Evolutionary conservation across 345 rosid species (phyloP), one percentile per base, ranked within the genome.

Genomic region (Salix exigua): DNA sequence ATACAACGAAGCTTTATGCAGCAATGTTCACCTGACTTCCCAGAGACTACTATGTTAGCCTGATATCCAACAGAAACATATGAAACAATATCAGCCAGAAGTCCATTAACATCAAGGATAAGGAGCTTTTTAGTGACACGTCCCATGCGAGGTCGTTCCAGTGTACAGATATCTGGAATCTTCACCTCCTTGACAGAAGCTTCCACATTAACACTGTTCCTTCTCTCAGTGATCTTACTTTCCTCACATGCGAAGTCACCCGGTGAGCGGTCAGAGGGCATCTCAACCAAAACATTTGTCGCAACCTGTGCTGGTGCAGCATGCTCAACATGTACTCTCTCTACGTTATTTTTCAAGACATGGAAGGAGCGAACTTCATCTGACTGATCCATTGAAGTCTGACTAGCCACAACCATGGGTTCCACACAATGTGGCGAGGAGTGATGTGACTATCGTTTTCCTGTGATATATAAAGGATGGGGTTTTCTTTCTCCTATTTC

Each of bases 31-130:
- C 84, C 84, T 73, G 78, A 51, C 71, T 77, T 81, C 26, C 26
- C 31, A 40, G 78, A 61, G 46, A 81, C 28, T 25, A 17, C 16
- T 5, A 70, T 26, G 44, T 81, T 78, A 44, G 75, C 30, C 50
- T 53, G 70, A 8, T 13, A 44, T 26, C 58, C 7, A 42, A 1
- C 30, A 30, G 28, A 14, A 75, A 53, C 26, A 68, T 73, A 18
- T 26, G 67, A 38, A 42, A 81, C 75, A 63, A 81, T 55, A 77
- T 81, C 81, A 62, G 65, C 84, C 17, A 81, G 78, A 73, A 81
- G 78, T 55, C 81, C 84, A 74, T 81, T 81, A 16, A 81, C 65
- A 77, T 81, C 84, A 28, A 81, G 81, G 68, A 74, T 74, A 53
- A 81, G 81, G 44, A 81, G 81, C 76, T 81, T 81, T 71, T 77